phyloP scores from a whole-genome alignment of 73 alveolate genomes.

The Paraurostyla sp. region DNA sequence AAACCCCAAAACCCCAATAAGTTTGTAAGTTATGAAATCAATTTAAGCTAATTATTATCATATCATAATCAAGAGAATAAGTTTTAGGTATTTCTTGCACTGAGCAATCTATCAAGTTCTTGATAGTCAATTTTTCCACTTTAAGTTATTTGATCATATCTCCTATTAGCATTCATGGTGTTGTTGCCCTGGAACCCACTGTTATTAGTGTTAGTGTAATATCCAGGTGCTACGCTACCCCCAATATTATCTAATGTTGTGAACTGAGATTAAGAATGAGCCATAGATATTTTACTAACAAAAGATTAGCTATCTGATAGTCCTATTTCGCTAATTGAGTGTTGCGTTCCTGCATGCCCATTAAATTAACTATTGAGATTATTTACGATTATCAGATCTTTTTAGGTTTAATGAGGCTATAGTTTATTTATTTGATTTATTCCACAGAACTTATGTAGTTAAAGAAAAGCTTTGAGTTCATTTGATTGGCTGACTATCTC shows the following conservation, averaged over 20 bases:
- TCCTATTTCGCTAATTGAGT: neutral
- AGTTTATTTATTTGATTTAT: neutral
- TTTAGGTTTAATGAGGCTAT: neutral
- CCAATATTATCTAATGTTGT: conserved; percentile 3
- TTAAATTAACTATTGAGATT: neutral
- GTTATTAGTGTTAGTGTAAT: neutral
- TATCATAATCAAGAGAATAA: neutral
- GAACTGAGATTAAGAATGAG: conserved; percentile 3
- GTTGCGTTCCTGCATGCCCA: neutral
- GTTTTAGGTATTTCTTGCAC: neutral
- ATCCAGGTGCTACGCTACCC: no score
- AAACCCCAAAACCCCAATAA: conserved; percentile 1
- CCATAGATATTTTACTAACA: conserved; percentile 16
- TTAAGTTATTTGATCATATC: neutral
- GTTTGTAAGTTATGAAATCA: neutral
- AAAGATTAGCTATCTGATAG: neutral
- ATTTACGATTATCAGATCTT: neutral
- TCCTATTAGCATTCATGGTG: neutral
- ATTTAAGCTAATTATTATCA: neutral
- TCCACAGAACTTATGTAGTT: conserved; percentile 44
- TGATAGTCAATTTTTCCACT: conserved; percentile 21
- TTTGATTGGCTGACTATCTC: conserved; percentile 22
- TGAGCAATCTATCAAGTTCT: conserved; percentile 30
- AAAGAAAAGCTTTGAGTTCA: conserved; percentile 42
- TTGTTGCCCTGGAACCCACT: neutral